These are phyloP conservation scores for Amphibolis antarctica DNA, from an alignment of 106 monocot species.

Conservation along the genomic window DNA sequence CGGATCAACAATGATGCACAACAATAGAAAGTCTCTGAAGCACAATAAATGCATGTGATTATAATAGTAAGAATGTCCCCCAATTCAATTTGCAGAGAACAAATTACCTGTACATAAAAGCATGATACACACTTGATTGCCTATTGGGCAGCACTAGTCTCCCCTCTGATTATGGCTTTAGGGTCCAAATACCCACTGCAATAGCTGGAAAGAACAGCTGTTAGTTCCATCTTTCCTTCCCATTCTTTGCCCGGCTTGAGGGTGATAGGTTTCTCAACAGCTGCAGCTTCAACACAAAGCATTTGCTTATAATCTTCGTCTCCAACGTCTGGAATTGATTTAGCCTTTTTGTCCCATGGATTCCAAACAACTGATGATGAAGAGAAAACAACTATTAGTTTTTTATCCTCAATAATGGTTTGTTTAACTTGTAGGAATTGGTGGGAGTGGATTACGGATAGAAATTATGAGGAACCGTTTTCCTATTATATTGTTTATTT, in stretches of 20 bases:
- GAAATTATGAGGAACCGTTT: too few relatives aligned
- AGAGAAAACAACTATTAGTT: not conserved
- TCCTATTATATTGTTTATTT: too few relatives aligned
- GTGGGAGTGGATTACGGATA: too few relatives aligned
- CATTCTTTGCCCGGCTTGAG: constrained; percentile 71
- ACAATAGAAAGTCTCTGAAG: too few relatives aligned
- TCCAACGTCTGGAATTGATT: constrained; percentile 55
- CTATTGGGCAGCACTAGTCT: not conserved
- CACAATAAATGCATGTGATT: too few relatives aligned
- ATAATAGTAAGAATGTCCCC: too few relatives aligned
- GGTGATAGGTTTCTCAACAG: constrained; percentile 39
- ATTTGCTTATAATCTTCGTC: constrained; percentile 75
- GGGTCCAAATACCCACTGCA: constrained; percentile 50
- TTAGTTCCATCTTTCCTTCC: constrained; percentile 56
- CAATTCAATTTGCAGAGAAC: too few relatives aligned
- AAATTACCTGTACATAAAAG: not conserved
- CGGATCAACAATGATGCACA: too few relatives aligned
- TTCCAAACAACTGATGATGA: constrained; percentile 67
- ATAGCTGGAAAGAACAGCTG: constrained; percentile 66
- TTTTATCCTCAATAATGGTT: not conserved
- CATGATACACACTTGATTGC: not conserved
- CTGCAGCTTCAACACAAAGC: constrained; percentile 64
- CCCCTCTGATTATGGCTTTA: not conserved
- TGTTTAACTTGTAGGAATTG: too few relatives aligned
- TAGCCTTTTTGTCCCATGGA: constrained; percentile 80